Base-by-base conservation (phyloP, 371 early-diverging fungal species). In the Rhizopus arrhizus region DNA sequence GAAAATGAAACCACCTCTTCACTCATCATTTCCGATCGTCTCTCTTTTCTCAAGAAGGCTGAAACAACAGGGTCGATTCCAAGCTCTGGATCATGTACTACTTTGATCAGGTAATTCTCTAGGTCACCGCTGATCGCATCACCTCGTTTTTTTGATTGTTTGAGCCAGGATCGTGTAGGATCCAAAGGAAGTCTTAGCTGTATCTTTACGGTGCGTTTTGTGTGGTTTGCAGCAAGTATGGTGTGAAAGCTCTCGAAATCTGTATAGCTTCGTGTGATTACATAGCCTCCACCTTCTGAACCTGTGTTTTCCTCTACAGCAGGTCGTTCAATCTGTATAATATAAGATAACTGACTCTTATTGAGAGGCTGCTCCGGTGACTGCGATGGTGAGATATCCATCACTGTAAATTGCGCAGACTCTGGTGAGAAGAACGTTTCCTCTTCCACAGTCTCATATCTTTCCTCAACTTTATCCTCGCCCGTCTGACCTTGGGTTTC, bases 281-380 rank as follows among this genome's bases (percentile, higher is more conserved):
- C 78, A 61, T 81, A 81, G 0, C 81, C 81, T 12, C 78, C 78
- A 2, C 81, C 81, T 56, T 81, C 81, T 5, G 81, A 78, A 5
- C 69, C 70, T 7, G 68, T 35, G 28, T 66, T 62, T 5, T 69
- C 71, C 13, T 71, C 62, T 33, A 62, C 59, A 0, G 69, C 68
- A 3, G 78, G 74, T 28, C 81, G 62, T 41, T 81, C 81, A 43
- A 81, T 81, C 48, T 81, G 81, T 1, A 81, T 68, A 40, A 81
- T 72, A 31, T 69, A 81, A 15, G 69, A 57, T 13, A 78, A 47
- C 13, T 66, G 66, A 8, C 56, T 54, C 52, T 70, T 73, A n/a
- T 73, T 53, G 11, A 53, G 16, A 3, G 56, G 51, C 32, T 56
- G 51, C 1, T 51, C 53, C 1, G 28, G 51, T 4, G 54, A 33